These are phyloP conservation scores for Fraxinus sp. DNA, from an alignment of 305 asterid genomes.

Conservation along the genomic window DNA sequence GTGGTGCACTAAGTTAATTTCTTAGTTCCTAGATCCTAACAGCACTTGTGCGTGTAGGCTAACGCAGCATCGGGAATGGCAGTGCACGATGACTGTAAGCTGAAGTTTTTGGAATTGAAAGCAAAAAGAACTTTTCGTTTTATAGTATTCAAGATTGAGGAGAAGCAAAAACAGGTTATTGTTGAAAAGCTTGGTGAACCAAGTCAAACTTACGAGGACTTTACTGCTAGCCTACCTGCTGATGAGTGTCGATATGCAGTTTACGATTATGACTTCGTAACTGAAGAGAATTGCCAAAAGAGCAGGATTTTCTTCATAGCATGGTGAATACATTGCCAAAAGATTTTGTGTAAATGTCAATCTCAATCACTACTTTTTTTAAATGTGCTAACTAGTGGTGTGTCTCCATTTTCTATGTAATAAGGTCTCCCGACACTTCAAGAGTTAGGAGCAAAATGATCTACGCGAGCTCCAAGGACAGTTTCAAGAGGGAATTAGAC, in stretches of 20 bases:
- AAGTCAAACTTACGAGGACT: slow-evolving; percentile 55
- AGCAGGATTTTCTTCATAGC: slow-evolving; percentile 77
- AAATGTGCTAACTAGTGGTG: background rate
- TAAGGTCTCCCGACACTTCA: slow-evolving; percentile 69
- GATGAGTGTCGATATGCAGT: slow-evolving; percentile 71
- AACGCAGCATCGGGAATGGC: slow-evolving; percentile 80
- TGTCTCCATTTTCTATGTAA: slow-evolving; percentile 15
- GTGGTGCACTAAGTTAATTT: background rate
- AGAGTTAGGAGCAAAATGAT: slow-evolving; percentile 78
- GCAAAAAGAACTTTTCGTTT: slow-evolving; percentile 59
- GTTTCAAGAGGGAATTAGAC: slow-evolving; percentile 75
- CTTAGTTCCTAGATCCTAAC: background rate
- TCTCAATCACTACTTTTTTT: background rate
- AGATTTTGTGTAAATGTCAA: background rate
- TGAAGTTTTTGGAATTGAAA: slow-evolving; percentile 68
- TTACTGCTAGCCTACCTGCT: slow-evolving; percentile 57
- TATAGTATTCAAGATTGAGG: slow-evolving; percentile 70
- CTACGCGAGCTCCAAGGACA: slow-evolving; percentile 72
- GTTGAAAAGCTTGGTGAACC: slow-evolving; percentile 80
- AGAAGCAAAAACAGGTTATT: slow-evolving; percentile 63
- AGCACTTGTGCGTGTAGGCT: slow-evolving; percentile 38
- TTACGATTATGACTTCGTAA: slow-evolving; percentile 58
- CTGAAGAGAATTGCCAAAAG: slow-evolving; percentile 61
- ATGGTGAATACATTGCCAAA: slow-evolving; percentile 40
- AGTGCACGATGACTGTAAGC: slow-evolving; percentile 74